Evolutionary conservation across 176 grass and related monocot species (phyloP).

Genomic region (Triticum urartu): DNA sequence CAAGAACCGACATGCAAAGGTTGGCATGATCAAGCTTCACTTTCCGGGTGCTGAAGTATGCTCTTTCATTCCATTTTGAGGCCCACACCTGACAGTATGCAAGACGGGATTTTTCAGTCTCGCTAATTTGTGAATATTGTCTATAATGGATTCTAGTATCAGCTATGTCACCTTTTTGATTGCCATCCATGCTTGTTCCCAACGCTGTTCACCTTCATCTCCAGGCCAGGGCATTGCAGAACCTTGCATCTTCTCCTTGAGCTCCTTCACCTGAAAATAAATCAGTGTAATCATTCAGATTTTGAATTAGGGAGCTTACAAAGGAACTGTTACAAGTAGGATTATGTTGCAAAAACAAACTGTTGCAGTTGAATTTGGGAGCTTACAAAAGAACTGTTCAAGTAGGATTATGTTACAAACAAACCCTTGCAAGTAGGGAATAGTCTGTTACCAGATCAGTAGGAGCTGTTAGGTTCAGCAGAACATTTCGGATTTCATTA

Average conservation of each 20-base stretch:
- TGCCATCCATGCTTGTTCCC: constrained; percentile 86
- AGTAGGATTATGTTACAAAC: not conserved
- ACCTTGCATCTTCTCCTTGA: constrained; percentile 77
- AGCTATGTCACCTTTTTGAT: constrained; percentile 57
- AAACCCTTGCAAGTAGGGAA: not conserved
- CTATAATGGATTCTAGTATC: not conserved
- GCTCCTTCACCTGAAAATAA: constrained; percentile 57
- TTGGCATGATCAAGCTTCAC: constrained; percentile 90
- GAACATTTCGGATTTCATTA: constrained; percentile 57
- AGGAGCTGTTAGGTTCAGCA: constrained; percentile 67
- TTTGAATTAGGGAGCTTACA: not conserved
- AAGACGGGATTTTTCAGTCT: not conserved
- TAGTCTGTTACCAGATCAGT: constrained; percentile 52
- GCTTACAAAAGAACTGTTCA: not conserved
- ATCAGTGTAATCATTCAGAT: not conserved
- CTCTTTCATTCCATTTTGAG: constrained; percentile 98
- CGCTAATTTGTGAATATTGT: not conserved
- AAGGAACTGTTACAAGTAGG: not conserved
- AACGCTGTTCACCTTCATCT: constrained; percentile 71
- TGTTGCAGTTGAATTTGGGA: not conserved
- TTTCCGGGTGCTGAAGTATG: constrained; percentile 81
- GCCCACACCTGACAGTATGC: constrained; percentile 76
- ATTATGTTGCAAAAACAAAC: not conserved
- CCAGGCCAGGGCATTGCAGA: constrained; percentile 96
- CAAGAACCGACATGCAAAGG: constrained; percentile 84